These are phyloP conservation scores for Populus nigra DNA, from an alignment of 345 rosid species.

Conservation along the genomic window DNA sequence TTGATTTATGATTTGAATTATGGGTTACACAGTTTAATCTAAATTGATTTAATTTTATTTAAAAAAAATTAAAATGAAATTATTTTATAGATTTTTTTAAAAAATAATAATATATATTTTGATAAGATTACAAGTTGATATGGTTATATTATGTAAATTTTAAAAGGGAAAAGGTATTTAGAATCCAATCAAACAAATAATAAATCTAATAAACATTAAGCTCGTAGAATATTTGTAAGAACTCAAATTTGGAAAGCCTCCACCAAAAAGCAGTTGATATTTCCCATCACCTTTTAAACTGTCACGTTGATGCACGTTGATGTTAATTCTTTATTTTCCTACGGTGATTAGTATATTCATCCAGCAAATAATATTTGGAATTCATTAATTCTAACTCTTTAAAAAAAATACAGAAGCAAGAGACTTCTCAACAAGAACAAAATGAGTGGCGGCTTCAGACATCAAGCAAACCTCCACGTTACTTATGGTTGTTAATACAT, in stretches of 20 bases:
- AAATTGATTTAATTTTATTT: no score
- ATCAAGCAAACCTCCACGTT: background rate
- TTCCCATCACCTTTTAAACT: no score
- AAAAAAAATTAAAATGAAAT: no score
- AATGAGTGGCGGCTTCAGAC: background rate
- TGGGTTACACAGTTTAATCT: rapidly evolving
- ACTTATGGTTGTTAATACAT: background rate
- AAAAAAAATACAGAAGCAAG: background rate
- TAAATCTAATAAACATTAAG: no score
- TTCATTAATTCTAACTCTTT: background rate
- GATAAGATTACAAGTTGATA: no score
- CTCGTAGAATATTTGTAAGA: no score
- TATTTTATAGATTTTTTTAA: no score
- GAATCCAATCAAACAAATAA: no score
- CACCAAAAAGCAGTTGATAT: background rate
- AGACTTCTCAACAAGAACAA: background rate
- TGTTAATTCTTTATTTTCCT: background rate
- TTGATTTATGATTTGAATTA: no score
- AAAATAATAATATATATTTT: no score
- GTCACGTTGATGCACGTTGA: background rate
- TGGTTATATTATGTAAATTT: no score
- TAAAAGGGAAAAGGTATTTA: no score
- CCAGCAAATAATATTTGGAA: background rate
- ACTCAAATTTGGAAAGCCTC: background rate
- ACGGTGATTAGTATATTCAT: background rate